Evolutionary conservation across 352 stramenopile genomes (phyloP).

Genomic region (Globisporangium sylvaticum): DNA sequence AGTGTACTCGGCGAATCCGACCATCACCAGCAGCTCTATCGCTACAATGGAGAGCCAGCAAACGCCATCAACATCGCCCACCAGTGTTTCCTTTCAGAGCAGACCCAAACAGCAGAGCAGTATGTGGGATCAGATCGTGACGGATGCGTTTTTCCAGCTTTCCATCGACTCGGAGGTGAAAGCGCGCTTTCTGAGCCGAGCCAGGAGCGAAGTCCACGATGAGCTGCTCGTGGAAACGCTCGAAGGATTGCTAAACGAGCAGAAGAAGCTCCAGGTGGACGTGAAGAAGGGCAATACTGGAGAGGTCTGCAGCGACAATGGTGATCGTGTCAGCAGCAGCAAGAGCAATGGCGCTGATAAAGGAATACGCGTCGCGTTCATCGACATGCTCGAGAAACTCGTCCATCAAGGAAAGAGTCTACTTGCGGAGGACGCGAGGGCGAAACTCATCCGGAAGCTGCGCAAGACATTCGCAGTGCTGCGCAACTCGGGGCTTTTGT

Average conservation of each 20-base stretch:
- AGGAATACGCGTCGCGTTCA: slow-evolving; percentile 14
- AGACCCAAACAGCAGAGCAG: not conserved
- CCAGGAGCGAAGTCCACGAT: slow-evolving; percentile 21
- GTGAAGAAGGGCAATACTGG: no score
- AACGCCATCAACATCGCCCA: not conserved
- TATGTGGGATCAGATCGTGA: slow-evolving; percentile 36
- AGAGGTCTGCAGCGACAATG: not conserved
- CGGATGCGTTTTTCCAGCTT: slow-evolving; percentile 45
- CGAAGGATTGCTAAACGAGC: slow-evolving; percentile 25
- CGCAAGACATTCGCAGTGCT: slow-evolving; percentile 45
- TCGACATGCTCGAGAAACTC: slow-evolving; percentile 8
- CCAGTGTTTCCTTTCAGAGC: no score
- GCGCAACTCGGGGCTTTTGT: slow-evolving; percentile 42
- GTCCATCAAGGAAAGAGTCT: not conserved
- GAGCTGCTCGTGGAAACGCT: slow-evolving; percentile 33
- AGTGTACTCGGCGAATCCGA: slow-evolving; percentile 29
- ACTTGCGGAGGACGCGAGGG: not conserved
- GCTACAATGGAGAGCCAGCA: not conserved
- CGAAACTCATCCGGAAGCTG: slow-evolving; percentile 11
- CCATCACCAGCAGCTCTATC: not conserved
- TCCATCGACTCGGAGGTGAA: slow-evolving; percentile 21
- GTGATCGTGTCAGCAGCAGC: not conserved
- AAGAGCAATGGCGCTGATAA: not conserved
- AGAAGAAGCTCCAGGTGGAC: slow-evolving; percentile 11
- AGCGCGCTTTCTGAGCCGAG: slow-evolving; percentile 24